Percentiles rank a stretch among this genome's conserved stretches.
phyloP scores from a whole-genome alignment of 1,284 basidiomycete genomes.

The Tilletia indica region DNA sequence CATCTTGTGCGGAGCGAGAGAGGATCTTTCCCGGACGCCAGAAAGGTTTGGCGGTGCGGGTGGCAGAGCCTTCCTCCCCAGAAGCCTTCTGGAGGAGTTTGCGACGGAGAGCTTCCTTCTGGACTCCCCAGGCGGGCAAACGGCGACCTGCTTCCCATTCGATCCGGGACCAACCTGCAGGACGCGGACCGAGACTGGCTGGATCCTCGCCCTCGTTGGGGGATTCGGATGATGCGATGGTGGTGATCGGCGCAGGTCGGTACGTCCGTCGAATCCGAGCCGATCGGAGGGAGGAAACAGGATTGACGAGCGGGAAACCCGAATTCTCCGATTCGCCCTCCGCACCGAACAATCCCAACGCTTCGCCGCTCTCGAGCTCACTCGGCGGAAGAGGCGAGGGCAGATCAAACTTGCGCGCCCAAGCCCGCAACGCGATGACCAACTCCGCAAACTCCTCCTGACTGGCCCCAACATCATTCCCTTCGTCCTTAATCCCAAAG shows the following conservation, averaged over 20 bases:
- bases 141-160: constrained; percentile 41
- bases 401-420: not conserved
- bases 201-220: not conserved
- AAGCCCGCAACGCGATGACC: not conserved
- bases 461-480: not conserved
- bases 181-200: constrained; percentile 25
- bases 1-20: constrained; percentile 51
- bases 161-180: constrained; percentile 44
- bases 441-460: constrained; percentile 13
- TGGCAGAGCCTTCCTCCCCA: not conserved
- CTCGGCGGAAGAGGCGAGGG: not conserved
- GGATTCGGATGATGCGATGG: not conserved
- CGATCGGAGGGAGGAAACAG: constrained; percentile 7
- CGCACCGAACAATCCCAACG: too few relatives aligned
- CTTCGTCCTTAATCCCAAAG: not conserved
- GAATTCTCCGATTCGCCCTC: not conserved
- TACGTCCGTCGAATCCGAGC: constrained; percentile 8
- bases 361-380: too few relatives aligned
- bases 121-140: constrained; percentile 42
- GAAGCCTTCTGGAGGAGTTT: constrained; percentile 32
- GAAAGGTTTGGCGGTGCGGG: not conserved
- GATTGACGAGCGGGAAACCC: not conserved
- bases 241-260: not conserved
- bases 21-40: constrained; percentile 51
- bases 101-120: constrained; percentile 40